Base-by-base conservation (phyloP, 2,329 filamentous ascomycete species). In the Calonectria naviculata region DNA sequence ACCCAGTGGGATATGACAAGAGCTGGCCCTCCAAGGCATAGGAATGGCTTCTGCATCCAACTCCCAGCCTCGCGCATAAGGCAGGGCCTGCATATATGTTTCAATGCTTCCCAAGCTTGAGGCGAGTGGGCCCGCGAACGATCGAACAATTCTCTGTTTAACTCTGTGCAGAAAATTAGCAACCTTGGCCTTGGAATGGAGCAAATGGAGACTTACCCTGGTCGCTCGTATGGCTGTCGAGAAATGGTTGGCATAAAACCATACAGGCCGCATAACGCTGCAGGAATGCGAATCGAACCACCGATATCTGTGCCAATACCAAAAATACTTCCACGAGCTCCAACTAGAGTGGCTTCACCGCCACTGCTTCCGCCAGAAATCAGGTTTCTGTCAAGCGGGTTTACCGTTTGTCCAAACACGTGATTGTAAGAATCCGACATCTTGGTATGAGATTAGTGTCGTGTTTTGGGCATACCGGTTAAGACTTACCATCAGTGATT, bases 391-490 rank as follows among this genome's bases (percentile, higher is more conserved):
- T 72, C 58, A 5, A 72, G 56, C 17, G 62, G 47, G 34, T 72
- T 60, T 13, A 72, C 63, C 9, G 62, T 70, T 36, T 72, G 70
- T 8, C 66, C 63, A n/a, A 69, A 72, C n/a, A 72, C 56, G 15
- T 67, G 60, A 31, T 72, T 70, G n/a, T 64, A 52, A 3, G 70
- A 70, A 60, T 72, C 66, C 3, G 70, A 70, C 70, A 70, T 70
- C 70, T 71, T 47, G 9, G n/a, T 9, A 24, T 7, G 1, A 1
- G 13, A 19, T 66, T 10, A 66, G 63, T 10, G 4, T n/a, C 31
- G 12, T 5, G 9, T 1, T 29, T 3, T 19, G 28, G 5, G 10
- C 6, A 10, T 12, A 24, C 12, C 17, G 7, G 5, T 8, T 19
- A 21, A 5, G 10, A 4, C 36, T 64, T 64, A 72, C 68, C 73